phyloP scores from a whole-genome alignment of 805 yeast species.

The Pichia membranifaciens region DNA sequence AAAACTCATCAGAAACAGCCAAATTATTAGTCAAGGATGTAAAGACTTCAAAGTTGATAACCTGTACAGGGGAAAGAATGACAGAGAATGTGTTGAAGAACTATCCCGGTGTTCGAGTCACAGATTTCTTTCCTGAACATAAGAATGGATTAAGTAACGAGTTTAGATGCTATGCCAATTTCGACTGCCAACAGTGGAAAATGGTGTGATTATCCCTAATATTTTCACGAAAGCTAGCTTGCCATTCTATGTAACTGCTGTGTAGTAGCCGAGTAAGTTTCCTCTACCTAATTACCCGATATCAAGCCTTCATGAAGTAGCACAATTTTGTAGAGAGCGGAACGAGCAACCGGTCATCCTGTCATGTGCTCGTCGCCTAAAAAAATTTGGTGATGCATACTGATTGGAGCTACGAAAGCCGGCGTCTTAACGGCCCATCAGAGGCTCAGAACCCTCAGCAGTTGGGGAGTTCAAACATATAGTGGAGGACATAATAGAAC shows the following conservation, averaged over 20 bases:
- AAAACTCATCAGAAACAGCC: conserved; percentile 62
- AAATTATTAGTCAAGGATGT: conserved; percentile 46
- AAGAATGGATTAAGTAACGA: conserved; percentile 83
- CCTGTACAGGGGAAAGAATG: conserved; percentile 91
- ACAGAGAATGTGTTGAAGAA: conserved; percentile 48
- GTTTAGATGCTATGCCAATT: conserved; percentile 78
- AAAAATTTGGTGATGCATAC: neutral
- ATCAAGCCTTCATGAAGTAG: too few relatives aligned
- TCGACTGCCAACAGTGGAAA: conserved; percentile 65
- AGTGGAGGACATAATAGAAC: too few relatives aligned
- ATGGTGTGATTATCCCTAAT: conserved; percentile 26
- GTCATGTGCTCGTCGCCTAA: neutral
- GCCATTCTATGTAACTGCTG: too few relatives aligned
- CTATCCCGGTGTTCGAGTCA: conserved; percentile 60
- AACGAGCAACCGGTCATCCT: too few relatives aligned
- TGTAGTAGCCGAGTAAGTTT: too few relatives aligned
- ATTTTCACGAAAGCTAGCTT: too few relatives aligned
- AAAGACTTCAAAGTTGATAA: conserved; percentile 46
- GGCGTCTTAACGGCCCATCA: too few relatives aligned
- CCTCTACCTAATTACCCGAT: too few relatives aligned
- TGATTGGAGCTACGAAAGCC: neutral
- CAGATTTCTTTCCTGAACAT: conserved; percentile 73
- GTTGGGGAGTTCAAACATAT: too few relatives aligned
- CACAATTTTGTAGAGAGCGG: too few relatives aligned
- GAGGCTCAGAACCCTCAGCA: too few relatives aligned